phyloP scores from a whole-genome alignment of 2,329 filamentous ascomycete genomes.

The Davidsoniella virescens region DNA sequence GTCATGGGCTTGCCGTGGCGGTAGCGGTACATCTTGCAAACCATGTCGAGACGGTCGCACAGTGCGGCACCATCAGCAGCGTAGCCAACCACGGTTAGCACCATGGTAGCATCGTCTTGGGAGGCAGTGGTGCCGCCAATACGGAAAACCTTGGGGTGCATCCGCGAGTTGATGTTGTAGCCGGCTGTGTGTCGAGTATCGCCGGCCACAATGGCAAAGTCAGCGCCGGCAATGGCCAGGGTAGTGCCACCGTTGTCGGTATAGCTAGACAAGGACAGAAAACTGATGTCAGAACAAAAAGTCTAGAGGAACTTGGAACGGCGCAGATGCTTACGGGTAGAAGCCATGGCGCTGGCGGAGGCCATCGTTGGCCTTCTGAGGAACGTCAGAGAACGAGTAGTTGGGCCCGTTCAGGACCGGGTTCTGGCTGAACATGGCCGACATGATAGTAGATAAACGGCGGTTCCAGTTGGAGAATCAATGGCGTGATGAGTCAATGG shows the following conservation, averaged over 20 bases:
- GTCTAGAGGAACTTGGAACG: not conserved
- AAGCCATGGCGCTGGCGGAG: constrained; percentile 63
- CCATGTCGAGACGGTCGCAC: constrained; percentile 80
- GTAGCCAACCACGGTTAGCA: constrained; percentile 89
- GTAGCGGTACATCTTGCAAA: constrained; percentile 98
- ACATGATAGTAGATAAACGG: constrained; percentile 28
- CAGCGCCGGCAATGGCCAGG: constrained; percentile 79
- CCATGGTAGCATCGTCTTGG: constrained; percentile 69
- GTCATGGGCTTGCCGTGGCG: constrained; percentile 94
- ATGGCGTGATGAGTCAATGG: not conserved
- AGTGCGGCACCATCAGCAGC: constrained; percentile 87
- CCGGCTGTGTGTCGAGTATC: constrained; percentile 91
- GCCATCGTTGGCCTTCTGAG: constrained; percentile 31
- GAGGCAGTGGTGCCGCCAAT: constrained; percentile 82
- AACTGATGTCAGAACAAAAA: not conserved
- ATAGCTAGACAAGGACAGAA: constrained; percentile 41
- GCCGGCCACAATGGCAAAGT: constrained; percentile 93
- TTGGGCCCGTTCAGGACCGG: constrained; percentile 51
- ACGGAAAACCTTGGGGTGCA: constrained; percentile 90
- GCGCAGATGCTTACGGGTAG: constrained; percentile 54
- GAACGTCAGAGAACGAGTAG: constrained; percentile 50
- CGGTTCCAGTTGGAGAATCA: not conserved
- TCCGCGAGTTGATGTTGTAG: constrained; percentile 98
- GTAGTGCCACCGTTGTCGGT: constrained; percentile 97
- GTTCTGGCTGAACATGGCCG: constrained; percentile 55